These are phyloP conservation scores for Yamadazyma triangularis DNA, from an alignment of 1,139 yeast species.

Conservation along the genomic window DNA sequence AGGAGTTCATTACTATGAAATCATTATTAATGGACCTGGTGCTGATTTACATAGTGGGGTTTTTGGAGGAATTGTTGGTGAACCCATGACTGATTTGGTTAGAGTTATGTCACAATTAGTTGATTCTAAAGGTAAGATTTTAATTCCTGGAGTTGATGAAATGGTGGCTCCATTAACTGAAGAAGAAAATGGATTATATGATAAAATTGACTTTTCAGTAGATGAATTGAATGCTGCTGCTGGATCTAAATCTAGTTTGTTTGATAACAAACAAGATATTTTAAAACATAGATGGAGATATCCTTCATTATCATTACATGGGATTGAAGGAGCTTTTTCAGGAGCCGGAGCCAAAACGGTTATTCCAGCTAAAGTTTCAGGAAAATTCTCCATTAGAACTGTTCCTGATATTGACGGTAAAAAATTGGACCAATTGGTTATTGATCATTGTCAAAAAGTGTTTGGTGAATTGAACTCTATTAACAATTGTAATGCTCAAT, in stretches of 20 bases:
- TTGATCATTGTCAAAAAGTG: conserved; percentile 60
- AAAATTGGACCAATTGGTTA: conserved; percentile 74
- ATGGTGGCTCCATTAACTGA: conserved; percentile 94
- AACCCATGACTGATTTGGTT: conserved; percentile 93
- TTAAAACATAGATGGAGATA: conserved; percentile 98
- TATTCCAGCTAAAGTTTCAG: conserved; percentile 89
- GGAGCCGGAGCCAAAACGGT: conserved; percentile 97
- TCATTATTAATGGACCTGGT: conserved; percentile 81
- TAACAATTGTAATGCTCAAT: conserved; percentile 66
- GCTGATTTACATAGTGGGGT: conserved; percentile 98
- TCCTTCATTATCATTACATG: conserved; percentile 94
- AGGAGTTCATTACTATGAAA: conserved; percentile 91
- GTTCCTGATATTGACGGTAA: conserved; percentile 88
- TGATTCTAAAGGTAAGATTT: conserved; percentile 72
- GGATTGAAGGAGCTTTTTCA: conserved; percentile 95
- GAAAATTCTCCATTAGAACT: conserved; percentile 95
- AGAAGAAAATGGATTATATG: conserved; percentile 73
- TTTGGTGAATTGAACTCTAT: conserved; percentile 71
- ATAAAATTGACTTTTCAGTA: conserved; percentile 78
- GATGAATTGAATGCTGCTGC: conserved; percentile 84
- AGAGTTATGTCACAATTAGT: conserved; percentile 75
- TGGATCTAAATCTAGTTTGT: conserved; percentile 80
- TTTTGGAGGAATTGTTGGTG: conserved; percentile 95
- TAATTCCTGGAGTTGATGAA: conserved; percentile 82
- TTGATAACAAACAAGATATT: conserved; percentile 72